Evolutionary conservation across 192 early-diverging fungal genomes (phyloP), one percentile per base, ranked within the genome.

Genomic region (Dimargaris cristalligena): DNA sequence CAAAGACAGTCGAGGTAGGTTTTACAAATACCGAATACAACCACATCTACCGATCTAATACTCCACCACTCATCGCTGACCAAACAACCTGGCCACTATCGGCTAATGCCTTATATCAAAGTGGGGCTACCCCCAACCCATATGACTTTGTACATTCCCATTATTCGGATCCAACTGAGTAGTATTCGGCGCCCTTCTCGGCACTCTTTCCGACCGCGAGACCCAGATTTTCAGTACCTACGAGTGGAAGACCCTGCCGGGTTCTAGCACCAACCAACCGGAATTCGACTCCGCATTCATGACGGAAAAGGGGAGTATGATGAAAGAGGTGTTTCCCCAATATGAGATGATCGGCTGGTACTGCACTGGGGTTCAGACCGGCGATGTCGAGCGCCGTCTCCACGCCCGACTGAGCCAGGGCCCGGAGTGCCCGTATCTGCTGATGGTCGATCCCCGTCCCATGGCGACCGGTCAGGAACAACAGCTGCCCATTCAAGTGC

Each of bases 271-370:
- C 38, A 16, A 41, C 16, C 8, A 41, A 41, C 16, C 16, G 38
- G 6, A 6, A 10, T 16, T 41, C 38, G 38, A 41, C 38, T 10
- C 38, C 16, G 38, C 8, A 6, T 16, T 10, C 38, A 6, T 41
- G 8, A 6, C 16, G 8, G 38, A 52, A 52, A 18, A 26, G 30
- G 14, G 16, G 20, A 26, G 28, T 26, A 23, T 52, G 23, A 16
- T 26, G 20, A 16, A 26, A 30, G 22, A 52, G 28, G 30, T 52
- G 25, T 25, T 29, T 30, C 50, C 50, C 28, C 22, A 52, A 18
- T 26, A 52, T 30, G 26, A 52, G 13, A 11, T 52, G 50, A 14
- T 52, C 22, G 50, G 50, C 28, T 52, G 50, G 50, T 52, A 52
- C 23, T 52, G 50, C 30, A 2, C 50, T 14, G 50, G 50, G 20